Conservation (phyloP, 176 grass and related monocot species). For the Juncus inflexus region DNA sequence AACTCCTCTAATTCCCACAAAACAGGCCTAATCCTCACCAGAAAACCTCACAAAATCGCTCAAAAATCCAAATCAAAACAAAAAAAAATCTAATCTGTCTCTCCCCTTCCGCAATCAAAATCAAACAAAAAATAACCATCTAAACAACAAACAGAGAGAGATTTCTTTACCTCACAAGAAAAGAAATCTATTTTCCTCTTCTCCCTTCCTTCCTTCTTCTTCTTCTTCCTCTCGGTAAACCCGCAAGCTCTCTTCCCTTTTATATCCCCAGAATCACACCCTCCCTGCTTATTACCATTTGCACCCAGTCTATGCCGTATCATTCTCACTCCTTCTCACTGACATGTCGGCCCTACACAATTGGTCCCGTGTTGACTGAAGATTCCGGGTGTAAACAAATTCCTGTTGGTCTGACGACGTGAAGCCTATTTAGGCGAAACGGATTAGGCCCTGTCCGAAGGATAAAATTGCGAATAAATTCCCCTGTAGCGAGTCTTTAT, state of each 20-base stretch:
- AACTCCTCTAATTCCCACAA: no score
- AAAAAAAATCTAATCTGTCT: no score
- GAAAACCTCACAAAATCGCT: no score
- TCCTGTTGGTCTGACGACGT: no score
- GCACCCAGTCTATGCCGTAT: not conserved
- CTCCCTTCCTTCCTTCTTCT: not conserved
- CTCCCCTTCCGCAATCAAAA: not conserved
- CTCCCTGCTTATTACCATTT: not conserved
- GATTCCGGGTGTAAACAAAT: no score
- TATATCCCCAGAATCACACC: not conserved
- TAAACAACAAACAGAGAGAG: not conserved
- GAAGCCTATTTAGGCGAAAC: no score
- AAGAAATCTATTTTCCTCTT: conserved; percentile 14
- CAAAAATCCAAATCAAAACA: no score
- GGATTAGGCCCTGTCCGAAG: no score
- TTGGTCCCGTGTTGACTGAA: no score
- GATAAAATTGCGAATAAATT: no score
- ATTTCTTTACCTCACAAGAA: conserved; percentile 16
- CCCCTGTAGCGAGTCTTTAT: no score
- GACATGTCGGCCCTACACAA: not conserved
- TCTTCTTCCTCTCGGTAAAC: conserved; percentile 2
- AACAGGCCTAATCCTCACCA: no score
- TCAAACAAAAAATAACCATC: not conserved
- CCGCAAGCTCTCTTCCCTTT: conserved; percentile 7
- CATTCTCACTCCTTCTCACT: not conserved